phyloP scores from a whole-genome alignment of 106 monocot genomes.

The Apostasia shenzhenica region DNA sequence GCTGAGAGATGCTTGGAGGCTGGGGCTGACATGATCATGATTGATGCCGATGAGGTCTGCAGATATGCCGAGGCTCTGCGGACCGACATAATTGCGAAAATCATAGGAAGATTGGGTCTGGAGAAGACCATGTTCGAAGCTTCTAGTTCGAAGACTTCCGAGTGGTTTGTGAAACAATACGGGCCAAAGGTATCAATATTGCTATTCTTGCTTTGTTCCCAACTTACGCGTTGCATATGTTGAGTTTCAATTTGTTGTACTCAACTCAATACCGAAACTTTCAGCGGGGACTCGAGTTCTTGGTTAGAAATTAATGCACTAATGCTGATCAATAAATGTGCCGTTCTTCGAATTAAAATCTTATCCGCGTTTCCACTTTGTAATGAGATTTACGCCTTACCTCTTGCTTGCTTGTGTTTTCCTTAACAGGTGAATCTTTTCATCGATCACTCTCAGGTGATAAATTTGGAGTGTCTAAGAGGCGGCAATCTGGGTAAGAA shows the following conservation, averaged over 20 bases:
- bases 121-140: conserved; percentile 88
- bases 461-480: conserved; percentile 78
- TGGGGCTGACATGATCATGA: conserved; percentile 86
- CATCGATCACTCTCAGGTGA: conserved; percentile 69
- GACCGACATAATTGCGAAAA: conserved; percentile 76
- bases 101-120: conserved; percentile 62
- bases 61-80: conserved; percentile 45
- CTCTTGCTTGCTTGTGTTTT: not conserved
- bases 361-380: not conserved
- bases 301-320: too few species aligned
- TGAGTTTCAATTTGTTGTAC: too few species aligned
- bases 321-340: not conserved
- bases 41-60: conserved; percentile 72
- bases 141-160: conserved; percentile 37
- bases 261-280: too few species aligned
- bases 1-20: conserved; percentile 92
- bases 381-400: not conserved
- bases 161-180: conserved; percentile 76
- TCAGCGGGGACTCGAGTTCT: too few species aligned
- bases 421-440: conserved; percentile 73
- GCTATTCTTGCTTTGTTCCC: not conserved
- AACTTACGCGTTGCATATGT: not conserved
- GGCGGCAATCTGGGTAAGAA: conserved; percentile 23
- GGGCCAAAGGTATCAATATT: conserved; percentile 53
- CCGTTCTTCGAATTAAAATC: not conserved